Evolutionary conservation across 2,329 filamentous ascomycete species (phyloP), one percentile per base, ranked within the genome.

Genomic region (Beauveria varroae): DNA sequence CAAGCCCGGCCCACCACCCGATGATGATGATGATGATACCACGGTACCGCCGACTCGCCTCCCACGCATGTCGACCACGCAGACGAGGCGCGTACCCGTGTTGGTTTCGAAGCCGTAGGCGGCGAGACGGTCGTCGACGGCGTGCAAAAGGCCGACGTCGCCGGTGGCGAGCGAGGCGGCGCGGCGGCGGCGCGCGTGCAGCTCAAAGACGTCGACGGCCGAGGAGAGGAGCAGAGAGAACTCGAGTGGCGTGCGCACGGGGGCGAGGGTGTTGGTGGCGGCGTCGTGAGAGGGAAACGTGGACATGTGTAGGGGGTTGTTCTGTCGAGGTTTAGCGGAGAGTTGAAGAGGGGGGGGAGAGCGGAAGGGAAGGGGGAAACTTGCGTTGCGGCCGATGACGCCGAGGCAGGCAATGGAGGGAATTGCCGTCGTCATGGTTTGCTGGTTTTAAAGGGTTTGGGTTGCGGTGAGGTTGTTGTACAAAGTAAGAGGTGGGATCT

Each of bases 41-140:
- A 24, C 66, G 54, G 60, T 57, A 10, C 68, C 70, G 56, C 74
- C 76, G 58, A 79, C 75, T 55, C 82, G 77, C 24, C 88, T 80
- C 1, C 92, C 93, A 67, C 92, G 86, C 84, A 96, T 91, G 76
- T 99, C 93, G 34, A 98, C 88, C 3, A 97, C 85, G 64, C 92
- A 88, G 40, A 98, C 86, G 70, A 99, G 87, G 72, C 93, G 93
- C 65, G 96, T 86, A 46, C 92, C 92, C 28, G 95, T 98, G 75
- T 96, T 98, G 61, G 95, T 97, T 75, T 98, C 85, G 86, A 91
- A 97, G 69, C 95, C 95, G 78, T 98, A 99, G 67, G 92, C 89
- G 41, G 93, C 92, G 52, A 98, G 82, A 28, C 93, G 85, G 77
- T 99, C 93, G 77, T 98, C 95, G 63, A 98, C 82, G 63, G 93